phyloP scores from a whole-genome alignment of 164 flowering plant species.

The Berberis vulgaris region DNA sequence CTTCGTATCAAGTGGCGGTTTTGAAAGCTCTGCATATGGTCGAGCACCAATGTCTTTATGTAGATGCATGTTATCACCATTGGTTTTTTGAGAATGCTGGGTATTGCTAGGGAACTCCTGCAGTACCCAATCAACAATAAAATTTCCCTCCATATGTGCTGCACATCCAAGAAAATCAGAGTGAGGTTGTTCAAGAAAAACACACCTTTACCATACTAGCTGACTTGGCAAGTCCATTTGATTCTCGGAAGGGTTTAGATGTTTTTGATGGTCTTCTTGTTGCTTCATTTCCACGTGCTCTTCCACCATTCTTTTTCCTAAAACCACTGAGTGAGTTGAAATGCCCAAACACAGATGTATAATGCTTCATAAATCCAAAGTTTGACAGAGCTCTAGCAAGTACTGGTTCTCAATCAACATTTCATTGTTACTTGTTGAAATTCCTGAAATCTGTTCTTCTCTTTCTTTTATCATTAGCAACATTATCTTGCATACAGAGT shows the following conservation, averaged over 20 bases:
- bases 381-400: too few relatives aligned
- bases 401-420: too few relatives aligned
- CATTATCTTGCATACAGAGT: too few relatives aligned
- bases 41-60: conserved; percentile 12
- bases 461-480: too few relatives aligned
- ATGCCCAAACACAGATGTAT: too few relatives aligned
- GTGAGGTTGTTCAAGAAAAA: conserved; percentile 5
- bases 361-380: too few relatives aligned
- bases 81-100: conserved; percentile 12
- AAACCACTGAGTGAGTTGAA: background rate
- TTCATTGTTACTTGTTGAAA: too few relatives aligned
- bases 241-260: conserved; percentile 31
- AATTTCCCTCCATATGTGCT: background rate
- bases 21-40: conserved; percentile 13
- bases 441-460: too few relatives aligned
- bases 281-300: conserved; percentile 30
- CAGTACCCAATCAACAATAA: background rate
- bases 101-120: conserved; percentile 27
- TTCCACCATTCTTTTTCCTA: conserved; percentile 48
- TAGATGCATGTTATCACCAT: conserved; percentile 8
- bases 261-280: conserved; percentile 37
- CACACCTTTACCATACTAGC: conserved; percentile 29
- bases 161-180: background rate
- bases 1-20: conserved; percentile 16
- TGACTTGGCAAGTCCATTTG: conserved; percentile 19